Evolutionary conservation across 495 filamentous ascomycete genomes (phyloP).

Genomic region (Delitschia confertaspora): DNA sequence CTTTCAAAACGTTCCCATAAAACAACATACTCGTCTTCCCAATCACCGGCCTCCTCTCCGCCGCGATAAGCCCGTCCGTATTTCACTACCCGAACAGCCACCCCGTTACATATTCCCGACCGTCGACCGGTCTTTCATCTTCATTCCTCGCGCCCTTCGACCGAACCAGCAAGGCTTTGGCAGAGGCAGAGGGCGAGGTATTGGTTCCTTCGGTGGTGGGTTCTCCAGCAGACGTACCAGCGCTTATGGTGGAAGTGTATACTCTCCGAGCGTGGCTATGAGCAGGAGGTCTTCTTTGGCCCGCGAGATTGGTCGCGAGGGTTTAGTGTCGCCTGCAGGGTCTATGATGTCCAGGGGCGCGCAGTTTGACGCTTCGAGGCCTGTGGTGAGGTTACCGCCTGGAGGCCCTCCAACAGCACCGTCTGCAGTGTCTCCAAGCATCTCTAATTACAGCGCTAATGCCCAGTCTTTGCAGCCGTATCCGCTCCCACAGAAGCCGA

Average conservation of each 20-base stretch:
- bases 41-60: slow-evolving; percentile 91
- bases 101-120: slow-evolving; percentile 87
- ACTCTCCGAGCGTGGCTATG: slow-evolving; percentile 84
- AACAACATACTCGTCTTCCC: slow-evolving; percentile 84
- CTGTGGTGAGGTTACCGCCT: slow-evolving; percentile 80
- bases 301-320: slow-evolving; percentile 62
- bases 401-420: slow-evolving; percentile 33
- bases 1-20: slow-evolving; percentile 65
- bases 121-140: slow-evolving; percentile 87
- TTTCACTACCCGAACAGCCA: slow-evolving; percentile 71
- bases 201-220: slow-evolving; percentile 50
- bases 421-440: slow-evolving; percentile 17
- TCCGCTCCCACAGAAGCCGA: slow-evolving; percentile 59
- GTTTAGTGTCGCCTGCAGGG: slow-evolving; percentile 64
- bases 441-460: slow-evolving; percentile 39
- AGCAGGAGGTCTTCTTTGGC: slow-evolving; percentile 87
- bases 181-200: slow-evolving; percentile 61
- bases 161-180: slow-evolving; percentile 81
- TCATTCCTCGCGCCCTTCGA: slow-evolving; percentile 87
- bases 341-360: slow-evolving; percentile 63
- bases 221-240: slow-evolving; percentile 67
- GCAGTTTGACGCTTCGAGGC: slow-evolving; percentile 52
- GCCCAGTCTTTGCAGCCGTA: slow-evolving; percentile 44
- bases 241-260: slow-evolving; percentile 70
- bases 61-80: slow-evolving; percentile 91